Base-by-base conservation (phyloP, 2,329 filamentous ascomycete genomes). In the Bipolaris gigantea region DNA sequence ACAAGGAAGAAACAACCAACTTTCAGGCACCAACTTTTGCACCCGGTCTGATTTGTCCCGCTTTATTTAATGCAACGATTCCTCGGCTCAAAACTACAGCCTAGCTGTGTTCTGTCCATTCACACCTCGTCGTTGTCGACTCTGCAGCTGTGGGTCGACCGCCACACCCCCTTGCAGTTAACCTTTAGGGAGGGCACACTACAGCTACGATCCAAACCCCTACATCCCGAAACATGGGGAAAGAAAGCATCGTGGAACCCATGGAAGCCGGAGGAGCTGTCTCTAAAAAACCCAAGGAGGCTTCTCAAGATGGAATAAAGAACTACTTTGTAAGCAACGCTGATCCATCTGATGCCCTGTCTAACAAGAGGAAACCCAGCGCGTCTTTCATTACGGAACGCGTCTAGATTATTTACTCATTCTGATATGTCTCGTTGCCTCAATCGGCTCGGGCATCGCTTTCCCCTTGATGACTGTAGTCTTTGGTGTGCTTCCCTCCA, bases 381-480 rank as follows among this genome's bases (percentile, higher is more conserved):
- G 73, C 25, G 69, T 75, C 0, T 66, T 74, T 41, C 48, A 53
- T 2, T 74, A 73, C 40, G 73, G 69, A 11, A 73, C 70, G 0
- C 53, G 43, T 4, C 35, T 74, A 2, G 73, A 76, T 56, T 63
- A 55, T 18, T 43, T 70, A 10, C 50, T 75, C 3, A 65, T 75
- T 13, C 36, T 48, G 0, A 4, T 66, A 15, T 68, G 63, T 18
- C 56, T 60, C 10, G 4, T 75, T 9, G 67, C 73, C 2, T 70
- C 72, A 0, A 66, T 75, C 16, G 73, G 66, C 1, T 62, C 72
- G 15, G 73, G 73, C 1, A 62, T 72, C 46, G 61, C 71, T 0
- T 65, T 83, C 6, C 83, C 83, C 0, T 61, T 85, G 32, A 85
- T 87, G 82, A 83, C 84, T 34, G 73, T 86, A 35, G 75, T 86